These are phyloP conservation scores for Coniochaeta hoffmannii DNA, from an alignment of 2,329 filamentous ascomycete species.

Conservation along the genomic window DNA sequence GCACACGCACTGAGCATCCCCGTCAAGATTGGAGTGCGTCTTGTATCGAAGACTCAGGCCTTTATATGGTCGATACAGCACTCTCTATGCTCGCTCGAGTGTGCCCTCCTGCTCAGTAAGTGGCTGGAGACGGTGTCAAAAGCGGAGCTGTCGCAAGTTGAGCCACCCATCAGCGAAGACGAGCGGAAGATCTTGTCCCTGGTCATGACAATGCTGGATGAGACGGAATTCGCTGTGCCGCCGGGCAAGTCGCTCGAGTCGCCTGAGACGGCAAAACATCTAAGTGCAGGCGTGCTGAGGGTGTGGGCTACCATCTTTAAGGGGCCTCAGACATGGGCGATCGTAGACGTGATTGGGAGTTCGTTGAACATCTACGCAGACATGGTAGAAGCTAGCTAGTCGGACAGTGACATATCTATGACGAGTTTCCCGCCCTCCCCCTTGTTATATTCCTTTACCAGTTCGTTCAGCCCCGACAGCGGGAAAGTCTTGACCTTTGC, in stretches of 20 bases:
- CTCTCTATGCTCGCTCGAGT: slow-evolving; percentile 44
- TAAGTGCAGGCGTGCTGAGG: slow-evolving; percentile 8
- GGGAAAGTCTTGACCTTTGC: slow-evolving; percentile 27
- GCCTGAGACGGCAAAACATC: slow-evolving; percentile 4
- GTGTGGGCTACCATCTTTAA: slow-evolving; percentile 12
- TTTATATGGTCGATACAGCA: slow-evolving; percentile 50
- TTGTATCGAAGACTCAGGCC: slow-evolving; percentile 43
- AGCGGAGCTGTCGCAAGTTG: not conserved
- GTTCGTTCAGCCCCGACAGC: slow-evolving; percentile 27
- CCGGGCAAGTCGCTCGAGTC: not conserved
- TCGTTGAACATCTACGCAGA: slow-evolving; percentile 6
- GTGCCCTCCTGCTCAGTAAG: slow-evolving; percentile 35
- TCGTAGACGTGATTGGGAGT: slow-evolving; percentile 10
- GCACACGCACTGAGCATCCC: slow-evolving; percentile 46
- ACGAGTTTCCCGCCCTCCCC: slow-evolving; percentile 36
- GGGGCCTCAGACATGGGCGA: slow-evolving; percentile 11
- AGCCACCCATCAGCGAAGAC: slow-evolving; percentile 1
- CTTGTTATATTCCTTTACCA: slow-evolving; percentile 35
- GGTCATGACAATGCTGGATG: slow-evolving; percentile 10
- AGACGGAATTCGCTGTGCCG: slow-evolving; percentile 10
- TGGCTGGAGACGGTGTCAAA: slow-evolving; percentile 24
- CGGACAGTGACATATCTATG: slow-evolving; percentile 24
- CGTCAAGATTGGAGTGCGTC: slow-evolving; percentile 43
- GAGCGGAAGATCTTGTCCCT: slow-evolving; percentile 7
- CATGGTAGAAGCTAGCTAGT: not conserved